Conservation (phyloP, 352 stramenopile genomes). For the Thraustochytrium sp. region DNA sequence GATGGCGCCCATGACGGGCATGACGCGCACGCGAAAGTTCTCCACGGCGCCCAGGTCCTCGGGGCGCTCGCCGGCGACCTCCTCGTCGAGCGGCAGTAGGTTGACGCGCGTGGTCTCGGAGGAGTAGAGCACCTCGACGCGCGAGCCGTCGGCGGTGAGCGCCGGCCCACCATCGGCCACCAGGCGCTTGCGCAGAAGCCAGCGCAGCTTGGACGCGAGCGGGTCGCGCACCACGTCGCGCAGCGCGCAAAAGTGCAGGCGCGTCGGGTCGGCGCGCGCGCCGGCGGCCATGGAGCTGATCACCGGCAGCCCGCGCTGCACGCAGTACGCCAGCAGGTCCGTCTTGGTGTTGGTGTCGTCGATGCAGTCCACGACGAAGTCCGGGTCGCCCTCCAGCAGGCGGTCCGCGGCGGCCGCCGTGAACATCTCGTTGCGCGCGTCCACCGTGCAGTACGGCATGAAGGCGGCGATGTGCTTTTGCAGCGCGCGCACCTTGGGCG, state of each 20-base stretch:
- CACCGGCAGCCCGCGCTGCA: constrained; percentile 61
- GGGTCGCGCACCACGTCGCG: constrained; percentile 84
- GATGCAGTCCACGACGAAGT: constrained; percentile 96
- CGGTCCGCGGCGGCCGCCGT: constrained; percentile 49
- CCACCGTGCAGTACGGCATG: constrained; percentile 58
- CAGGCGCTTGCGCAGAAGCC: constrained; percentile 78
- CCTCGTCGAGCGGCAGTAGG: constrained; percentile 83
- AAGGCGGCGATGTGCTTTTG: constrained; percentile 64
- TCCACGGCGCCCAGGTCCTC: constrained; percentile 89
- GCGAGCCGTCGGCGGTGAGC: neutral
- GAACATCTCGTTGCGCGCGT: constrained; percentile 83
- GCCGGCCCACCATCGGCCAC: constrained; percentile 54
- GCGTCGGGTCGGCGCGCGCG: constrained; percentile 91
- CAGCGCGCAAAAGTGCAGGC: constrained; percentile 90
- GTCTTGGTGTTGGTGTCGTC: constrained; percentile 97
- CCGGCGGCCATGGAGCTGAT: constrained; percentile 82
- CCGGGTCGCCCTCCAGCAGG: constrained; percentile 58
- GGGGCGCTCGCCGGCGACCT: constrained; percentile 58
- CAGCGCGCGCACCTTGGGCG: constrained; percentile 81
- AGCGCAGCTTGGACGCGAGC: constrained; percentile 89
- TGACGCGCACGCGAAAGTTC: constrained; percentile 90
- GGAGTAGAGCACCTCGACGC: constrained; percentile 79
- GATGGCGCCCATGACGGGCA: constrained; percentile 88
- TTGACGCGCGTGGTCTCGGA: constrained; percentile 93
- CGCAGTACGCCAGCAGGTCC: constrained; percentile 81